Evolutionary conservation across 768 basidiomycete species (phyloP), one percentile per base, ranked within the genome.

Genomic region (Russula griseocarnosa): DNA sequence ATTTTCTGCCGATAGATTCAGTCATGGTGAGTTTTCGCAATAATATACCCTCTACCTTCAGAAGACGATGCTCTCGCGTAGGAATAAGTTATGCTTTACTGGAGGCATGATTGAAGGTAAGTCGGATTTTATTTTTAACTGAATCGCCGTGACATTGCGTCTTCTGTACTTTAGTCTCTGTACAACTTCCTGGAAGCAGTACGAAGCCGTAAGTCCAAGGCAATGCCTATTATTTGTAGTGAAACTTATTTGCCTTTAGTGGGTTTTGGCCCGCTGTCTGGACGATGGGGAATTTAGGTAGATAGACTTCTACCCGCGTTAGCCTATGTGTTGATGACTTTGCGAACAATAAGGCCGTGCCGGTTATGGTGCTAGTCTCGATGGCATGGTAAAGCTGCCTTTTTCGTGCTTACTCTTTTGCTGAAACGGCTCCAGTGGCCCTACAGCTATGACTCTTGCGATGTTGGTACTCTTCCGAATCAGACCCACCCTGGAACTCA

Each of bases 341-440:
- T 1, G 7, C n/a, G 9, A 40, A 40, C 34, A 6, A 32, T 46
- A 66, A 79, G 88, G 94, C 53, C 83, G 94, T 51, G 92, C 91
- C 28, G 92, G 94, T 24, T 95, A 87, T 73, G 94, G 94, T 69
- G 93, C 91, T 38, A 82, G 83, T 69, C 79, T 93, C 1, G 94
- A 96, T 59, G 93, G 94, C 66, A 82, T 86, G 81, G 86, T 88
- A 74, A 22, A 83, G 52, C 63, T 59, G 52, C 55, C 54, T 59
- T 59, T 40, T 56, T 26, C 26, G 24, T 44, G 55, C 38, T 34
- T 40, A 66, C 26, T 58, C 51, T 67, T 28, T 61, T 24, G 53
- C 56, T 36, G 46, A 44, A 66, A 28, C 53, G 54, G 54, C 30
- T 58, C 56, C 32, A 87, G 86, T 89, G 88, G 90, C 90, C 90